Percentiles rank a stretch among this genome's conserved stretches.
phyloP scores from a whole-genome alignment of 2,329 filamentous ascomycete genomes.

The Trichophaea hybrida region DNA sequence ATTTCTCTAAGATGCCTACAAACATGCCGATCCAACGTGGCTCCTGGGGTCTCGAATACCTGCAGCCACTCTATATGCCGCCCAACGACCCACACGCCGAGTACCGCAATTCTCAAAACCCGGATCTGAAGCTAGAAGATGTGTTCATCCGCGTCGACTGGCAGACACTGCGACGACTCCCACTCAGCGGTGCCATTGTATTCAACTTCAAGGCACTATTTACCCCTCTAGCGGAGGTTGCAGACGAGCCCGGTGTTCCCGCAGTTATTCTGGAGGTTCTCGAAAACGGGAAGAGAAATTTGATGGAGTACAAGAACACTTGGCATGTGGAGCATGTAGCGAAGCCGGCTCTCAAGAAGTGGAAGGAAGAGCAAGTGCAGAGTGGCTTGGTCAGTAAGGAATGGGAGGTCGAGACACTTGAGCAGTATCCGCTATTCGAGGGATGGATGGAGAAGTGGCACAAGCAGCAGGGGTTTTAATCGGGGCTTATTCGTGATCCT shows the following conservation, averaged over 20 bases:
- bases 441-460: constrained; percentile 67
- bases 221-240: constrained; percentile 55
- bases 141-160: constrained; percentile 67
- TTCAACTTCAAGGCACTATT: constrained; percentile 88
- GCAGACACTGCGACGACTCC: constrained; percentile 70
- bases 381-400: constrained; percentile 44
- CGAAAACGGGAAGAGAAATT: constrained; percentile 51
- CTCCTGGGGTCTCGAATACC: constrained; percentile 70
- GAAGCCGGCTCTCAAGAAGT: constrained; percentile 49
- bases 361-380: constrained; percentile 50
- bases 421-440: constrained; percentile 61
- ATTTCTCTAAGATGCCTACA: constrained; percentile 62
- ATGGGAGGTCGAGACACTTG: constrained; percentile 56
- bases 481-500: neutral
- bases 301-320: constrained; percentile 70
- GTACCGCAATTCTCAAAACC: constrained; percentile 44
- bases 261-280: constrained; percentile 53
- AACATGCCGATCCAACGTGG: constrained; percentile 67
- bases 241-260: constrained; percentile 59
- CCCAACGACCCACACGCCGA: constrained; percentile 50
- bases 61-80: constrained; percentile 60
- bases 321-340: constrained; percentile 65
- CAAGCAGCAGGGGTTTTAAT: constrained; percentile 39
- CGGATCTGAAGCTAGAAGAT: constrained; percentile 42
- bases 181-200: constrained; percentile 57